phyloP scores from a whole-genome alignment of 2,329 filamentous ascomycete genomes.

The Aspergillus texensis region DNA sequence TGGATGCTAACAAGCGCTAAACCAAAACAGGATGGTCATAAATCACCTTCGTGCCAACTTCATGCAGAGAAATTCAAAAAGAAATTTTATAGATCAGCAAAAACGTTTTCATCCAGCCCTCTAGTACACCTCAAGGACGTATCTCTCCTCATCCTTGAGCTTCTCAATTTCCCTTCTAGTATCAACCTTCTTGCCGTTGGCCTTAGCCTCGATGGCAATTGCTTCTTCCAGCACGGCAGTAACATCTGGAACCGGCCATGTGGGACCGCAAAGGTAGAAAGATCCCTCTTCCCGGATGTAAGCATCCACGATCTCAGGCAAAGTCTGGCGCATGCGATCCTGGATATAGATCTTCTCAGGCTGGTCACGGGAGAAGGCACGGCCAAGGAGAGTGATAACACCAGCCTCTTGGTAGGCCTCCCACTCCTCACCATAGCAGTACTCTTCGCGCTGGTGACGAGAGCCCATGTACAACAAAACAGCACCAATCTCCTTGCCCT shows the following conservation, averaged over 20 bases:
- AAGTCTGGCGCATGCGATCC: constrained; percentile 90
- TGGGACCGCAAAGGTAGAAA: constrained; percentile 97
- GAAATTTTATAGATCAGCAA: background rate
- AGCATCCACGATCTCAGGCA: constrained; percentile 78
- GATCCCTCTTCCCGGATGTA: constrained; percentile 86
- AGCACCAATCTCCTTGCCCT: constrained; percentile 90
- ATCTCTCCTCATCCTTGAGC: constrained; percentile 91
- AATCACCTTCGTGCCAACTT: constrained; percentile 1
- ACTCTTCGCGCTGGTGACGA: constrained; percentile 96
- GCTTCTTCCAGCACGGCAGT: constrained; percentile 93
- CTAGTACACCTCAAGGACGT: constrained; percentile 96
- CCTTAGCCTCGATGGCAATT: constrained; percentile 73
- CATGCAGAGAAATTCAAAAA: constrained; percentile 1
- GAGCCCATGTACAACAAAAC: constrained; percentile 96
- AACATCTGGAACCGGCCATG: constrained; percentile 97
- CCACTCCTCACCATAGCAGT: constrained; percentile 98
- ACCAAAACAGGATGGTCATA: constrained; percentile 21
- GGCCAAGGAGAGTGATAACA: constrained; percentile 89
- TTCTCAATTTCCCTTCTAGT: constrained; percentile 90
- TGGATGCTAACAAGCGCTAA: constrained; percentile 22
- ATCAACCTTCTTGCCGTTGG: constrained; percentile 75
- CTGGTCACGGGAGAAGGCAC: constrained; percentile 95
- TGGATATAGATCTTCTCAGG: constrained; percentile 99
- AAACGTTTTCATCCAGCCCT: background rate
- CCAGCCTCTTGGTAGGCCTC: constrained; percentile 95